Percentiles rank a stretch among this genome's conserved stretches.
phyloP scores from a whole-genome alignment of 257 asterid species.

The Solanum chilense region DNA sequence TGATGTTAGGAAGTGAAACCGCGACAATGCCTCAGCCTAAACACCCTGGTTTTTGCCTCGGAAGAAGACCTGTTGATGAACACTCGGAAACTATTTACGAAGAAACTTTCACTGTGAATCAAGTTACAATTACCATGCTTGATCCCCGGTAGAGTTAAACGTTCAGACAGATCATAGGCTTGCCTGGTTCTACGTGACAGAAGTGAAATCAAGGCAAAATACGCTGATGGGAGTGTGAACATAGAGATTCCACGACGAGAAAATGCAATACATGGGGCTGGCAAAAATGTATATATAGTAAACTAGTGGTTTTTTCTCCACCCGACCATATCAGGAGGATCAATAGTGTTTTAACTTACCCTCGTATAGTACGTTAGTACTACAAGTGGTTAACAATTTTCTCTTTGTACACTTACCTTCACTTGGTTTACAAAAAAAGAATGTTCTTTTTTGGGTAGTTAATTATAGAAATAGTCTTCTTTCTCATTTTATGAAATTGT shows the following conservation, averaged over 20 bases:
- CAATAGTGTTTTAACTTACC: background rate
- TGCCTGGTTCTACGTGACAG: background rate
- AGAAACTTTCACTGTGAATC: constrained; percentile 17
- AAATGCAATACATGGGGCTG: background rate
- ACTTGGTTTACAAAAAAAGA: background rate
- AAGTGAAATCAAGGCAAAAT: background rate
- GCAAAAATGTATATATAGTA: background rate
- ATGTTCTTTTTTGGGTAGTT: background rate
- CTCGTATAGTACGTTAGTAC: background rate
- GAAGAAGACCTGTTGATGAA: constrained; percentile 16
- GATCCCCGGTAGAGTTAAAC: constrained; percentile 18
- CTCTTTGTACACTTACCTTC: background rate
- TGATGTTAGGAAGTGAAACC: constrained; percentile 27
- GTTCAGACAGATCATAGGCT: background rate
- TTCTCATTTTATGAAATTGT: background rate
- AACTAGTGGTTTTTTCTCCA: too few species aligned
- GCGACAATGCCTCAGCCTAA: constrained; percentile 29
- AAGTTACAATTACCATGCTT: constrained; percentile 25
- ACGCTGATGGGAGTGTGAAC: background rate
- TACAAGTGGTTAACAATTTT: background rate
- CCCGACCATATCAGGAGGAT: background rate
- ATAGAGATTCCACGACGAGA: background rate
- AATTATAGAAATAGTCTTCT: background rate
- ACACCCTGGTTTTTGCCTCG: constrained; percentile 31
- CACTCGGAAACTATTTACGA: constrained; percentile 21